phyloP scores from a whole-genome alignment of 108 stramenopile genomes.

The Cyclotella sp. region DNA sequence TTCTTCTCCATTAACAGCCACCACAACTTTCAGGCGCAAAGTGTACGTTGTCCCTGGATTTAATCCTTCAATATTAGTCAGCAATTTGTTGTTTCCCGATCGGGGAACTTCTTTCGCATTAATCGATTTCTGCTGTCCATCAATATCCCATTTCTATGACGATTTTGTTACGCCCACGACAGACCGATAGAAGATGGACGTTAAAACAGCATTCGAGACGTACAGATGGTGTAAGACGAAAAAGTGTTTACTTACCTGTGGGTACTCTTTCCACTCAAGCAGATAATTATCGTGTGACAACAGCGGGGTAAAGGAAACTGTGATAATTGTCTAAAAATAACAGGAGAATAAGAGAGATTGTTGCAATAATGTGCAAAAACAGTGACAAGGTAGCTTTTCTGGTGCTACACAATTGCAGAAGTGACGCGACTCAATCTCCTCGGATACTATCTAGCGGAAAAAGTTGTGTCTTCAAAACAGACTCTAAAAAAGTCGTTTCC shows the following conservation, averaged over 20 bases:
- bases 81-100: constrained; percentile 47
- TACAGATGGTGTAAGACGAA: not conserved
- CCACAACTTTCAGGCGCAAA: constrained; percentile 38
- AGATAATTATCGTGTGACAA: constrained; percentile 43
- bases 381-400: not conserved
- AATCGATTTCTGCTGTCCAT: constrained; percentile 42
- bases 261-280: constrained; percentile 56
- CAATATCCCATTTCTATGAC: constrained; percentile 48
- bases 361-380: not conserved
- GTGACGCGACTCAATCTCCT: constrained; percentile 31
- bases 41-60: constrained; percentile 54
- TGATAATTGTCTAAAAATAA: constrained; percentile 41
- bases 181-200: not conserved
- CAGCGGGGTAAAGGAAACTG: constrained; percentile 49
- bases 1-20: constrained; percentile 24
- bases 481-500: constrained; percentile 20
- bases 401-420: too few species aligned
- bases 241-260: constrained; percentile 34
- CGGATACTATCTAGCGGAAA: constrained; percentile 62
- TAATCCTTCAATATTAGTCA: constrained; percentile 50
- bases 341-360: not conserved
- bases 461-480: constrained; percentile 45
- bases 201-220: constrained; percentile 1
- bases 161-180: not conserved
- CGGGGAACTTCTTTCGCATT: constrained; percentile 35